Base-by-base conservation (phyloP, 1,284 basidiomycete genomes). In the Malassezia restricta region DNA sequence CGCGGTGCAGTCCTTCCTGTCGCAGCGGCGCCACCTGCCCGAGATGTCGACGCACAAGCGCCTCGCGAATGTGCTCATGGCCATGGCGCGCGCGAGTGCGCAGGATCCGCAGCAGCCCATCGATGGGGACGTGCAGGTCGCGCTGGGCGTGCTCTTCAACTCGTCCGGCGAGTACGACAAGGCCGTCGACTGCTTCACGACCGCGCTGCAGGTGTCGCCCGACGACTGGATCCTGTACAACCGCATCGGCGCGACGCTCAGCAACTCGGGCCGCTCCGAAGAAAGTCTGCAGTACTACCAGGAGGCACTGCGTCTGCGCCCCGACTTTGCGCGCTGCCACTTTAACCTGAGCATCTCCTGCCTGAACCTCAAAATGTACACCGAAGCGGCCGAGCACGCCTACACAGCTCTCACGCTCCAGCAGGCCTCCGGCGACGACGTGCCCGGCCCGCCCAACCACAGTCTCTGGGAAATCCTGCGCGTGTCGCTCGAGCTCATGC, bases 221-320 rank as follows among this genome's bases (percentile, higher is more conserved):
- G 83, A 89, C 57, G 92, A 99, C 69, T 95, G 88, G 85, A 76
- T 92, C 43, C 75, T 99, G 57, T 95, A 90, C 76, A 98, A 98
- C 73, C 82, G 92, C 24, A 85, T 96, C 27, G 92, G 92, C 12
- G 92, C 92, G 14, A 96, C 91, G 1, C 82, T 95, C 70, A 90
- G 90, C 42, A 98, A 98, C 56, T 70, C 65, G 12, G 91, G 92
- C 0, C 79, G 80, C 45, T 82, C 87, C 15, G 81, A 82, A 39
- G 83, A 88, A 57, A 91, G 94, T 8, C 78, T 95, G 14, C 77
- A 84, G 59, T 95, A 88, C 74, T 98, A 98, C 74, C 82, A 85
- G 68, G 82, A 82, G 45, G 94, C 92, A 2, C 78, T 98, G 35
- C 84, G 87, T 58, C 77, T 95, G 50, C 89, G 94, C 67, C 91